phyloP scores from a whole-genome alignment of 352 stramenopile genomes.

The Globisporangium parvum region DNA sequence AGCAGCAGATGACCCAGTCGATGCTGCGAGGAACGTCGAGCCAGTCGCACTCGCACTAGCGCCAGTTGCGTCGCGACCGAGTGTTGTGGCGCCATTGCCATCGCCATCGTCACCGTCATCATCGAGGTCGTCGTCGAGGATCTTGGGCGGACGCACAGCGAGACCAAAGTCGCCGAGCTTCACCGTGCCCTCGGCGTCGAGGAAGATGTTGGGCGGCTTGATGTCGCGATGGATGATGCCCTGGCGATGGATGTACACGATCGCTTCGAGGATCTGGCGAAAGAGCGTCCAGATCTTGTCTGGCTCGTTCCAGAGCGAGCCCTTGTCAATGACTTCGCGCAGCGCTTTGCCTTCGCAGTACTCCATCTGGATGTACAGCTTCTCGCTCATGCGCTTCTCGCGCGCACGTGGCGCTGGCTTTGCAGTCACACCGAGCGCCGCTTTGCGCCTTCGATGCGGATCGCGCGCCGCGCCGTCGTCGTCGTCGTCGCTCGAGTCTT shows the following conservation, averaged over 20 bases:
- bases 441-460: conserved; percentile 6
- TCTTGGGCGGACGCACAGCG: conserved; percentile 75
- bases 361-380: conserved; percentile 95
- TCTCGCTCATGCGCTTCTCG: conserved; percentile 54
- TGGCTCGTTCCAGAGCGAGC: conserved; percentile 63
- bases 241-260: conserved; percentile 93
- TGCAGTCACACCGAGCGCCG: neutral
- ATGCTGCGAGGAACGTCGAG: conserved; percentile 38
- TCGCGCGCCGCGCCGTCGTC: conserved; percentile 21
- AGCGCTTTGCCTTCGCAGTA: conserved; percentile 93
- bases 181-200: conserved; percentile 90
- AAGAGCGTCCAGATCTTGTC: conserved; percentile 93
- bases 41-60: conserved; percentile 7
- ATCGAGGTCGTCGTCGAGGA: conserved; percentile 37
- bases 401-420: conserved; percentile 1
- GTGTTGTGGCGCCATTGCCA: neutral
- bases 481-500: conserved; percentile 25
- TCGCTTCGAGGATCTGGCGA: conserved; percentile 92
- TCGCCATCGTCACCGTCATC: conserved; percentile 10
- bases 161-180: conserved; percentile 95
- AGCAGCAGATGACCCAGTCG: conserved; percentile 59
- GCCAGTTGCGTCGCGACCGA: neutral
- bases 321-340: conserved; percentile 92
- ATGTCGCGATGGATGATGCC: conserved; percentile 93
- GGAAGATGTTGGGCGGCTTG: conserved; percentile 92